Evolutionary conservation across 164 flowering plant species (phyloP).

Genomic region (Vitis cinerea): DNA sequence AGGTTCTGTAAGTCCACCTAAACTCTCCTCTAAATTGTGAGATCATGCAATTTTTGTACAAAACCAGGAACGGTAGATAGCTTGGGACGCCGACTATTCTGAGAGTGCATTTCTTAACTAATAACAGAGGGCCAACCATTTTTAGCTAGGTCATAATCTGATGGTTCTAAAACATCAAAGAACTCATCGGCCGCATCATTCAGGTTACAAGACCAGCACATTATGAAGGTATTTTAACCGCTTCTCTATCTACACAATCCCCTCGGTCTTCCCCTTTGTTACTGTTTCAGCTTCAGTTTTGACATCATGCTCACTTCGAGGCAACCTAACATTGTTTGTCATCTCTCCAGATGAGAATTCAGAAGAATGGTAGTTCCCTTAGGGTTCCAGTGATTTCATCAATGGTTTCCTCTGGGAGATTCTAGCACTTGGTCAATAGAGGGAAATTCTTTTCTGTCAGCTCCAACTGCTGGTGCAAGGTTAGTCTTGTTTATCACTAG

Average conservation of each 20-base stretch:
- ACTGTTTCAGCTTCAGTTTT: constrained; percentile 28
- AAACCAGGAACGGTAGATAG: constrained; percentile 35
- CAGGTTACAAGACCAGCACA: constrained; percentile 32
- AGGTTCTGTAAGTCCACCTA: constrained; percentile 78
- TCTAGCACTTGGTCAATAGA: no score
- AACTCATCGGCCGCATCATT: constrained; percentile 52
- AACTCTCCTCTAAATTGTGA: constrained; percentile 11
- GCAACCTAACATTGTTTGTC: constrained; percentile 29
- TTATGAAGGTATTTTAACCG: constrained; percentile 19
- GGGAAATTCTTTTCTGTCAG: no score
- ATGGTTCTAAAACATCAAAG: constrained; percentile 49
- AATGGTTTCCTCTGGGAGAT: no score
- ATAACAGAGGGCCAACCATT: constrained; percentile 34
- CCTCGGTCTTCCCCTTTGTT: constrained; percentile 16
- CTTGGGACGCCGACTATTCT: constrained; percentile 20
- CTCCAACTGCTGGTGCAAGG: no score
- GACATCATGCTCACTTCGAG: constrained; percentile 29
- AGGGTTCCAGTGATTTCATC: no score
- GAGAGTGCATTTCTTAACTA: constrained; percentile 25
- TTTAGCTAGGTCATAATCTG: constrained; percentile 31
- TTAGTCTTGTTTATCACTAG: no score
- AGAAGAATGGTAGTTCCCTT: constrained; percentile 33
- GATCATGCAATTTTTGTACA: constrained; percentile 42
- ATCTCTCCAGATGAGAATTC: constrained; percentile 47
- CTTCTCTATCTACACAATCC: constrained; percentile 10